These are phyloP conservation scores for Fusarium musae DNA, from an alignment of 2,329 filamentous ascomycete genomes.

Conservation along the genomic window DNA sequence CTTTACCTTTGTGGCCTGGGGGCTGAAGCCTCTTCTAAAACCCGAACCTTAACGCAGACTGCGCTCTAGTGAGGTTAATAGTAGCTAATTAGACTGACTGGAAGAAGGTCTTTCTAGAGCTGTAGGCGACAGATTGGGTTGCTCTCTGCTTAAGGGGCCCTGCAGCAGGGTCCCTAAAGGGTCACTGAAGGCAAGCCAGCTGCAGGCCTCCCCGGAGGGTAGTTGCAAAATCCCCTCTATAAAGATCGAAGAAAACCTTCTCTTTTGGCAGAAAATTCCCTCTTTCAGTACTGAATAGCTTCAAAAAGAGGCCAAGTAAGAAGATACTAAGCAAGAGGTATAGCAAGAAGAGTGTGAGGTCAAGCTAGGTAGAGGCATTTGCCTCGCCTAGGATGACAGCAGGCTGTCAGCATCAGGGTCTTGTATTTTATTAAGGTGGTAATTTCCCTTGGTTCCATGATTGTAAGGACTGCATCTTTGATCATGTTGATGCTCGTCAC, in stretches of 20 bases:
- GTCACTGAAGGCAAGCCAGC: neutral
- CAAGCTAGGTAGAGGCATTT: neutral
- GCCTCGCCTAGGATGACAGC: neutral
- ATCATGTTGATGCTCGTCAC: neutral
- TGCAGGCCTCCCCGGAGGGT: neutral
- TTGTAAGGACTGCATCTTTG: fast-evolving
- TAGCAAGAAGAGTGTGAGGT: neutral
- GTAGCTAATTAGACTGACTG: too few species aligned
- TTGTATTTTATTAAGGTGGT: neutral
- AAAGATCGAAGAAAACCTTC: neutral
- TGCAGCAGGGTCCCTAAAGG: neutral
- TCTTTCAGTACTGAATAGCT: neutral
- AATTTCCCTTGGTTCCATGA: neutral
- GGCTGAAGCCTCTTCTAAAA: too few species aligned
- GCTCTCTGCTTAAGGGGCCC: neutral
- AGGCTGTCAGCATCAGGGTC: neutral
- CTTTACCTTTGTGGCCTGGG: too few species aligned
- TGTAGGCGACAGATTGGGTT: neutral
- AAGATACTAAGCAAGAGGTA: too few species aligned
- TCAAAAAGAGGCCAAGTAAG: neutral
- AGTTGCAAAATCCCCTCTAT: neutral
- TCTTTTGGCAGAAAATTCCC: neutral
- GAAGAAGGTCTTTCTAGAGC: neutral
- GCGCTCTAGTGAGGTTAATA: too few species aligned
- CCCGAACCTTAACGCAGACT: too few species aligned